A percentile compares a stretch with the other conserved stretches of the same genome.
These are phyloP conservation scores for Talaromyces thailandensis DNA, from an alignment of 495 filamentous ascomycete species.

Conservation along the genomic window DNA sequence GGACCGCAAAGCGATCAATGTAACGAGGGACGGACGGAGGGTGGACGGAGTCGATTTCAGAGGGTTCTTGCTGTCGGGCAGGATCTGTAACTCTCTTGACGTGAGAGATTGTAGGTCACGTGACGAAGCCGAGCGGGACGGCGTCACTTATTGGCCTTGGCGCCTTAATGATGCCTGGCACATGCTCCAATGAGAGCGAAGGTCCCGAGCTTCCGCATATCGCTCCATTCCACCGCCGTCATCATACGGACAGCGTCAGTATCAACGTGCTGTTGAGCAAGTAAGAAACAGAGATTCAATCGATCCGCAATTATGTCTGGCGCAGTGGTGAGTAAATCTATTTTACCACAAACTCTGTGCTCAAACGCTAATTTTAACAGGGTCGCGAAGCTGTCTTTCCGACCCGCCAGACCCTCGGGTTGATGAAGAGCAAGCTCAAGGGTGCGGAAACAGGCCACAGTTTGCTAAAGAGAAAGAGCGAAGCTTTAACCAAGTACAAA, in stretches of 20 bases:
- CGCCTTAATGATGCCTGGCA: not conserved
- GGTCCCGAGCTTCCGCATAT: slow-evolving; percentile 21
- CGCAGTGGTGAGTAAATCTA: slow-evolving; percentile 36
- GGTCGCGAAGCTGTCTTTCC: slow-evolving; percentile 86
- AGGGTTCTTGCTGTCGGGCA: not conserved
- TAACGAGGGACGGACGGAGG: not conserved
- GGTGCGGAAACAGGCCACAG: slow-evolving; percentile 86
- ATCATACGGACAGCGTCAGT: slow-evolving; percentile 4
- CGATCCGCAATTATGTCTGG: slow-evolving; percentile 40
- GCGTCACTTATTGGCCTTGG: slow-evolving; percentile 2
- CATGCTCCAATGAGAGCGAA: slow-evolving; percentile 2
- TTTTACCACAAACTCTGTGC: not conserved
- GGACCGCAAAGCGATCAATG: slow-evolving; percentile 15
- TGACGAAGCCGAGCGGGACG: not conserved
- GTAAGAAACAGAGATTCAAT: not conserved
- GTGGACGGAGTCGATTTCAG: not conserved
- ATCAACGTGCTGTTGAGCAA: not conserved
- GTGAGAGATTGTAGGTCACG: not conserved
- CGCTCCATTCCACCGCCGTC: slow-evolving; percentile 10
- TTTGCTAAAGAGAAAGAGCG: slow-evolving; percentile 84
- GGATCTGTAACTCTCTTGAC: not conserved
- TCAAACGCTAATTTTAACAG: slow-evolving; percentile 11
- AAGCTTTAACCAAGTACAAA: slow-evolving; percentile 78
- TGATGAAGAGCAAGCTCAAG: slow-evolving; percentile 99
- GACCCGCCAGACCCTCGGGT: slow-evolving; percentile 88